Percentiles rank a stretch among this genome's conserved stretches.
These are phyloP conservation scores for Camellia lanceoleosa DNA, from an alignment of 148 eudicot genomes.

Conservation along the genomic window DNA sequence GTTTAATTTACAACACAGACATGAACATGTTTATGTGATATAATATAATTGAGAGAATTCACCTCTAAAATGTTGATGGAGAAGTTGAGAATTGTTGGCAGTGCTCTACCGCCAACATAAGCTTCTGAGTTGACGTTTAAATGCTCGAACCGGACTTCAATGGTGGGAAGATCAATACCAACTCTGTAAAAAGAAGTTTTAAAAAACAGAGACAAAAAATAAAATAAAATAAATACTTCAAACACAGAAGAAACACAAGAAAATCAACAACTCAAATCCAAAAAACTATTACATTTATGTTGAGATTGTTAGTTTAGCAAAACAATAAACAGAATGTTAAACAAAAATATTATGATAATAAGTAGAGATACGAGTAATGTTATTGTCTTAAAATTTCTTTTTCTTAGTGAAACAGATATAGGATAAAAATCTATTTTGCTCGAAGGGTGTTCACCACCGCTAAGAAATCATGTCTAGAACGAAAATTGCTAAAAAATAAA, in stretches of 20 bases:
- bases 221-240: neutral
- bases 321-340: too few species aligned
- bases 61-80: constrained; percentile 61
- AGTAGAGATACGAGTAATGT: too few species aligned
- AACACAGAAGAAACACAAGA: neutral
- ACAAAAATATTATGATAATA: too few species aligned
- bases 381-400: too few species aligned
- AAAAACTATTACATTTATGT: too few species aligned
- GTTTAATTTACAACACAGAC: neutral
- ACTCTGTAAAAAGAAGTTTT: constrained; percentile 38
- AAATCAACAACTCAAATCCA: neutral
- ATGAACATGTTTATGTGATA: neutral
- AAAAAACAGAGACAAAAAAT: neutral
- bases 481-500: too few species aligned
- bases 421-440: too few species aligned
- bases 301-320: too few species aligned
- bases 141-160: constrained; percentile 80
- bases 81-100: constrained; percentile 73
- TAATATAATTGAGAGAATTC: neutral
- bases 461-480: too few species aligned
- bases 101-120: constrained; percentile 62
- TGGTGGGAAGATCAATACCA: constrained; percentile 69
- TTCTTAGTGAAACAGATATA: too few species aligned
- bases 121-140: constrained; percentile 61
- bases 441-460: too few species aligned